Percentiles rank a stretch among this genome's conserved stretches.
These are phyloP conservation scores for Fusarium tjaetaba DNA, from an alignment of 2,329 filamentous ascomycete genomes.

Conservation along the genomic window DNA sequence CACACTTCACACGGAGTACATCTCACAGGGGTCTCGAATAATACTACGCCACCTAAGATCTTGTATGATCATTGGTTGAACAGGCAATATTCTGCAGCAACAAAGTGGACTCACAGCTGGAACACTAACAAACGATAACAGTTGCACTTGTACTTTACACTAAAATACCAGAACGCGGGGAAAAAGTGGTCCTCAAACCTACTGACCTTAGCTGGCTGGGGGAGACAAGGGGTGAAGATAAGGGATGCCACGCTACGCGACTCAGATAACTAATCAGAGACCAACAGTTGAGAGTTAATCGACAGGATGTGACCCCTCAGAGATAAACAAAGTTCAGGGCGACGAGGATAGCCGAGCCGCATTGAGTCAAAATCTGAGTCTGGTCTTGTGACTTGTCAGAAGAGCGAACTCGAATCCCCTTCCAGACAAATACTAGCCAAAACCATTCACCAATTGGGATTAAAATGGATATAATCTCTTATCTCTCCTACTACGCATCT, in stretches of 20 bases:
- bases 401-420: neutral
- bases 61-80: neutral
- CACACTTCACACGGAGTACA: neutral
- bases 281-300: neutral
- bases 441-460: neutral
- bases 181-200: neutral
- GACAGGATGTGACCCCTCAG: neutral
- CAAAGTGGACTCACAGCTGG: rapidly evolving
- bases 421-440: neutral
- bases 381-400: neutral
- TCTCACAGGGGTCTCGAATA: neutral
- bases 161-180: neutral
- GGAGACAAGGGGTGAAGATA: neutral
- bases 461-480: too few relatives aligned
- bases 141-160: neutral
- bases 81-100: rapidly evolving
- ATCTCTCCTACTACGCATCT: neutral
- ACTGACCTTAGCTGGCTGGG: neutral
- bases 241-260: neutral
- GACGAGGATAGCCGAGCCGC: too few relatives aligned
- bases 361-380: neutral
- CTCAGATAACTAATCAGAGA: neutral
- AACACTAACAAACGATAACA: neutral
- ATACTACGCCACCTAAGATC: neutral
- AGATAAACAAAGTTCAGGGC: neutral